Conservation (phyloP, 2,329 filamentous ascomycete species). For the Ophiocordyceps camponoti-leonardi region DNA sequence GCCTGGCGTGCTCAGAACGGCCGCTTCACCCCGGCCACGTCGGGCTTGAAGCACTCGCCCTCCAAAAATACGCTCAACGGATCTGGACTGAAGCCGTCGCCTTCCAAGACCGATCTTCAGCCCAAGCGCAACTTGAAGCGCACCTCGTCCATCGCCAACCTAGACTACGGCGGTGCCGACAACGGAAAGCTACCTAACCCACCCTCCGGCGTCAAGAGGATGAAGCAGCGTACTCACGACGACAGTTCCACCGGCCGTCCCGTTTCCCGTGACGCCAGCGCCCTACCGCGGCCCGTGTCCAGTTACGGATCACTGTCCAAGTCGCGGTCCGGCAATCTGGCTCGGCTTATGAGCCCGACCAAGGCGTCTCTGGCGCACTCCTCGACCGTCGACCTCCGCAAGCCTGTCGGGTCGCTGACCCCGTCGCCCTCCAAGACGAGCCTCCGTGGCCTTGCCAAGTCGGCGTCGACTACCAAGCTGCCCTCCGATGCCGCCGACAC, state of each 20-base stretch:
- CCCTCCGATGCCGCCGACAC: slow-evolving; percentile 13
- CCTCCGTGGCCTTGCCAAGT: slow-evolving; percentile 26
- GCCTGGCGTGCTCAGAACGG: slow-evolving; percentile 47
- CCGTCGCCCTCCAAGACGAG: slow-evolving; percentile 31
- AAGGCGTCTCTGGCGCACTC: slow-evolving; percentile 53
- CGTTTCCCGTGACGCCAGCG: slow-evolving; percentile 25
- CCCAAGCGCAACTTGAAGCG: slow-evolving; percentile 19
- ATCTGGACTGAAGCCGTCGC: slow-evolving; percentile 31
- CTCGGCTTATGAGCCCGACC: slow-evolving; percentile 58
- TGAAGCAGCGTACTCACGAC: slow-evolving; percentile 48
- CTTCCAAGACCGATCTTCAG: slow-evolving; percentile 46
- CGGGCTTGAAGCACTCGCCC: slow-evolving; percentile 20
- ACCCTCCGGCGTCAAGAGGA: slow-evolving; percentile 43
- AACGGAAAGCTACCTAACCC: slow-evolving; percentile 9
- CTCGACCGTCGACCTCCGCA: slow-evolving; percentile 8
- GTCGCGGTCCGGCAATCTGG: slow-evolving; percentile 26
- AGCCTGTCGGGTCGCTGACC: slow-evolving; percentile 13
- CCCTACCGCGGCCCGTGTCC: slow-evolving; percentile 17
- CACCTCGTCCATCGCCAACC: slow-evolving; percentile 13
- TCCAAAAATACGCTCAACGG: slow-evolving; percentile 27
- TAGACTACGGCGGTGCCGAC: slow-evolving; percentile 11
- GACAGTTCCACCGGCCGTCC: slow-evolving; percentile 52
- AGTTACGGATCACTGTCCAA: slow-evolving; percentile 22
- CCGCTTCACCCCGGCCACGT: slow-evolving; percentile 30
- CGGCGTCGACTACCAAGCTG: slow-evolving; percentile 16